Conservation (phyloP, 1,284 basidiomycete genomes). For the Vanrija pseudolonga region DNA sequence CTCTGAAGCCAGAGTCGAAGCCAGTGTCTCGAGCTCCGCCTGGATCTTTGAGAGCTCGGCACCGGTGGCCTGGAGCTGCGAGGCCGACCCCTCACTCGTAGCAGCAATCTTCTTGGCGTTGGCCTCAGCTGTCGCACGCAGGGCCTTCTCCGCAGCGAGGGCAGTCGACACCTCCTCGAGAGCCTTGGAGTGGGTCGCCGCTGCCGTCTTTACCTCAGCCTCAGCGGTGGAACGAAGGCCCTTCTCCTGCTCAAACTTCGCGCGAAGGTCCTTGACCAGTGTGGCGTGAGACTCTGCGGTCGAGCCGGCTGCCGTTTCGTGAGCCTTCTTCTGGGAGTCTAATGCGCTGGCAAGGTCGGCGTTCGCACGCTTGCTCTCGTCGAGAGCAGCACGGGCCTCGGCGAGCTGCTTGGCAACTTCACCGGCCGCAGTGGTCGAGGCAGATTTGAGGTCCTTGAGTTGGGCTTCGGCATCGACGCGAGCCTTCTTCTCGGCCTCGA, state of each 20-base stretch:
- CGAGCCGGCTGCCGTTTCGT: neutral
- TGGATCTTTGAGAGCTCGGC: neutral
- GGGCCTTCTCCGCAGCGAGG: neutral
- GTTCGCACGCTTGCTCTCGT: neutral
- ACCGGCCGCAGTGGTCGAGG: neutral
- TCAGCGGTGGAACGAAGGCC: neutral
- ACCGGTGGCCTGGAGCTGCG: neutral
- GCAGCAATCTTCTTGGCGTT: neutral
- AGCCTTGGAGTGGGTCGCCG: neutral
- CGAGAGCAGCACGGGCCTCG: neutral
- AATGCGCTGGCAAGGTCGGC: neutral
- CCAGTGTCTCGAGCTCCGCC: neutral
- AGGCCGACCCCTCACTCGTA: neutral
- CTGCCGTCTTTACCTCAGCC: neutral
- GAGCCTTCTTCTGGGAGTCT: neutral
- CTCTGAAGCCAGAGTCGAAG: neutral
- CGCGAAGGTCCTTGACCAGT: neutral
- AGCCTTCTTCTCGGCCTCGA: conserved; percentile 1
- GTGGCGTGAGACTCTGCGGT: neutral
- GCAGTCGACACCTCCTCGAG: neutral
- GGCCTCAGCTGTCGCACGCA: neutral
- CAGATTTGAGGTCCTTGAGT: neutral
- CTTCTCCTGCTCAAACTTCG: neutral
- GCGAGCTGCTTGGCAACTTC: neutral
- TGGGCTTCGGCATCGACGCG: neutral